Evolutionary conservation across 768 basidiomycete species (phyloP), one percentile per base, ranked within the genome.

Genomic region (Naematelia aurantialba): DNA sequence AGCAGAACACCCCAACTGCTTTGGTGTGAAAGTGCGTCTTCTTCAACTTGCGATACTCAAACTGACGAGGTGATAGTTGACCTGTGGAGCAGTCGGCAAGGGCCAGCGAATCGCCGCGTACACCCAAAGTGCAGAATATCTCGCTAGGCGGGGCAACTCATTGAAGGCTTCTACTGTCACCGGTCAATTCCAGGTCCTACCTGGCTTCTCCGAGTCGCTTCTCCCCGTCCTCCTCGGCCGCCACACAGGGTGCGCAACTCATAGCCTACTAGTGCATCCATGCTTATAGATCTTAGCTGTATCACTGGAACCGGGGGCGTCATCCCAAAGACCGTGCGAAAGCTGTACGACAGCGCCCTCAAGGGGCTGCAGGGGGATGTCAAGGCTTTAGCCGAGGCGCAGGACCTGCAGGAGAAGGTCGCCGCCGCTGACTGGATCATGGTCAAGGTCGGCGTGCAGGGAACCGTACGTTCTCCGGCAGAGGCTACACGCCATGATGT

Each of bases 41-140:
- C 12, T 11, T n/a, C 21, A 10, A 14, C 17, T 14, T 10, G 42
- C 19, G 31, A 42, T 4, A 14, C 5, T 45, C 45, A 10, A 25
- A 4, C 17, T 25, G 19, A 55, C 53, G 11, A 34, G 2, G 24
- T n/a, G 4, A 27, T 49, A 88, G 78, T 81, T 92, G 22, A 91
- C 90, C 29, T 91, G 89, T 72, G 89, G 87, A 3, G 87, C 85
- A 66, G 84, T 92, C 58, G 89, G 89, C 21, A 92, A 91, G 75
- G 84, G 89, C 46, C 85, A 87, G 55, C 85, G 89, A 17, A 80
- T 91, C 45, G 82, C 86, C 12, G 83, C 84, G 3, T 79, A 82
- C 30, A 83, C 74, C 30, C 73, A 77, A 54, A 68, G 72, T 14
- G 60, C 63, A 17, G 73, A 63, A 26, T 79, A 74, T 71, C 63